Evolutionary conservation across 78 protist species (phyloP), one percentile per base, ranked within the genome.

Genomic region (Dictyostelium purpureum): DNA sequence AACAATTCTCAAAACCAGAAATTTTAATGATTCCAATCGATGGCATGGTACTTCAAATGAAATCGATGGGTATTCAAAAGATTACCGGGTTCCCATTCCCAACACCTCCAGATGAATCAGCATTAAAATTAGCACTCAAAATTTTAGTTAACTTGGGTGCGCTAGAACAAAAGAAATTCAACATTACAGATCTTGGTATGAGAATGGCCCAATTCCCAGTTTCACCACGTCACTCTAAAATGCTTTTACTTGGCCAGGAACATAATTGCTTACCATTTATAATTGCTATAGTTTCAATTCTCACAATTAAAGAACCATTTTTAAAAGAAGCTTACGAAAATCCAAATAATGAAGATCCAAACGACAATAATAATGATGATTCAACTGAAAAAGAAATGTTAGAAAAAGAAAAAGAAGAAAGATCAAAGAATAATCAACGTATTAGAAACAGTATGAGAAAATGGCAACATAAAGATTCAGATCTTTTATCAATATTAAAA

Each of bases 41-140:
- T 52, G 82, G 80, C 12, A 66, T 92, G 63, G 88, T 97, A 40
- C 97, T 98, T 40, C 98, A 96, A 76, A 96, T 98, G 97, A 97
- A 97, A 82, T 51, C 74, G 35, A 94, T 98, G 97, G 96, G 97
- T 71, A 95, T 97, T 56, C 89, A 94, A 66, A 69, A 96, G 4
- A 89, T 97, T 18, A 38, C 74, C 38, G 73, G 81, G 21, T 98
- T 98, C 78, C 99, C 98, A 45, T 97, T 97, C 77, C 98, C 97
- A 6, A 83, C 97, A 2, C 96, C 98, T 14, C 99, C 99, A 0
- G 83, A 28, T 28, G 74, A 74, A 6, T 0, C 2, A 12, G 16
- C 88, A 12, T 10, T 97, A 21, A 28, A 35, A 4, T 6, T 66
- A 33, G 90, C 96, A 4, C 6, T 69, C 40, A 28, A 56, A 7